These are phyloP conservation scores for Lyophyllum semitale DNA, from an alignment of 768 basidiomycete species.

Conservation along the genomic window DNA sequence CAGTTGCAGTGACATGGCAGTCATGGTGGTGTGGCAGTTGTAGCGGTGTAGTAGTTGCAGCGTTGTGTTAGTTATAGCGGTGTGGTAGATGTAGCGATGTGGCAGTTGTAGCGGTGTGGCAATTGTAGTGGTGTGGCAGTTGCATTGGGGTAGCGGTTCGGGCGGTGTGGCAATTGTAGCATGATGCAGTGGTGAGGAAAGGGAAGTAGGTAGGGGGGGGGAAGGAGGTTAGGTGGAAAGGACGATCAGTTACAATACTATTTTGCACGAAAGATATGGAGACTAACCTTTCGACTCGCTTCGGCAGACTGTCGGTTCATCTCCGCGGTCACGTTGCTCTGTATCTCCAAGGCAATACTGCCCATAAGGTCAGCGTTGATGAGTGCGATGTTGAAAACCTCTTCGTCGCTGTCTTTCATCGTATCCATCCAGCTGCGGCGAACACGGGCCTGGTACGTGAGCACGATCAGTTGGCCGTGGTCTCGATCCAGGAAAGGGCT, in stretches of 20 bases:
- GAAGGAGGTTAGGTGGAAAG: not conserved
- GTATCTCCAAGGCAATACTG: not conserved
- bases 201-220: not conserved
- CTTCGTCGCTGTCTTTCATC: not conserved
- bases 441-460: conserved; percentile 3
- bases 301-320: too few relatives aligned
- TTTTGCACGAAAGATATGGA: not conserved
- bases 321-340: not conserved
- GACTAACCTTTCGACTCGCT: not conserved
- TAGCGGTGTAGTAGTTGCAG: too few relatives aligned
- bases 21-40: not conserved
- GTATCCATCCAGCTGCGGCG: conserved; percentile 3
- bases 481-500: not conserved
- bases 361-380: not conserved
- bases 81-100: too few relatives aligned
- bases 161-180: not conserved
- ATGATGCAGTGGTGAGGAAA: not conserved
- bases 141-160: not conserved
- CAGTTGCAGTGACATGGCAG: not conserved
- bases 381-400: not conserved
- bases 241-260: not conserved
- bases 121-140: not conserved
- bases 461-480: conserved; percentile 5
- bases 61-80: too few relatives aligned
- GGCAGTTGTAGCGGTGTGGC: too few relatives aligned